Evolutionary conservation across 2,329 filamentous ascomycete genomes (phyloP).

Genomic region (Colletotrichum lentis): DNA sequence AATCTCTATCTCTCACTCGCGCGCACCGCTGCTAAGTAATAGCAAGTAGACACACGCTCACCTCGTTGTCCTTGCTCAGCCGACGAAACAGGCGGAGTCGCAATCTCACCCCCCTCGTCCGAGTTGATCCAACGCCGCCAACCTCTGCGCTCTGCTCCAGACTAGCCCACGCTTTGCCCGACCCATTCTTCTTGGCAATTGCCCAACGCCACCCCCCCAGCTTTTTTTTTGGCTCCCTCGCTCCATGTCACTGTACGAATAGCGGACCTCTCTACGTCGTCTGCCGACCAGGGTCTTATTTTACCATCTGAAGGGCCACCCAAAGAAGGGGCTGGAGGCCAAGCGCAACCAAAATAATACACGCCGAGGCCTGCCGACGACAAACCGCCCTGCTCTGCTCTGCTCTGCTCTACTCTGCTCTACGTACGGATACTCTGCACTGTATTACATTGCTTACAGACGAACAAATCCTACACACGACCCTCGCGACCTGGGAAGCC

Average conservation of each 20-base stretch:
- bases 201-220: constrained; percentile 33
- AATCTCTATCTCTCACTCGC: constrained; percentile 21
- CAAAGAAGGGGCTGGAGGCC: constrained; percentile 26
- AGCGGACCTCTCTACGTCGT: constrained; percentile 8
- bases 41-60: constrained; percentile 9
- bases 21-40: constrained; percentile 13
- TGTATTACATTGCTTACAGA: constrained; percentile 8
- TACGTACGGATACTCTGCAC: neutral
- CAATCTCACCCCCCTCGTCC: constrained; percentile 32
- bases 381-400: constrained; percentile 6
- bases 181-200: constrained; percentile 27
- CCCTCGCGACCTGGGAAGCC: constrained; percentile 9
- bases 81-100: constrained; percentile 38
- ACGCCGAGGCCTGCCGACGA: constrained; percentile 17
- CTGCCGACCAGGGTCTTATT: constrained; percentile 27
- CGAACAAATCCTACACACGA: constrained; percentile 21
- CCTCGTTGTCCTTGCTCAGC: constrained; percentile 27
- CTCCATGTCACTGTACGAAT: constrained; percentile 3
- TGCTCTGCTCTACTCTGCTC: neutral
- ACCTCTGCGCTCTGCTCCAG: constrained; percentile 18
- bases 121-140: constrained; percentile 15
- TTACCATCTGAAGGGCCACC: constrained; percentile 26
- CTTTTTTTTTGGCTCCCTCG: constrained; percentile 21
- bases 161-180: constrained; percentile 24
- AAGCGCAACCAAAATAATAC: constrained; percentile 30